These are phyloP conservation scores for Reutealis trisperma DNA, from an alignment of 345 rosid species.

Conservation along the genomic window DNA sequence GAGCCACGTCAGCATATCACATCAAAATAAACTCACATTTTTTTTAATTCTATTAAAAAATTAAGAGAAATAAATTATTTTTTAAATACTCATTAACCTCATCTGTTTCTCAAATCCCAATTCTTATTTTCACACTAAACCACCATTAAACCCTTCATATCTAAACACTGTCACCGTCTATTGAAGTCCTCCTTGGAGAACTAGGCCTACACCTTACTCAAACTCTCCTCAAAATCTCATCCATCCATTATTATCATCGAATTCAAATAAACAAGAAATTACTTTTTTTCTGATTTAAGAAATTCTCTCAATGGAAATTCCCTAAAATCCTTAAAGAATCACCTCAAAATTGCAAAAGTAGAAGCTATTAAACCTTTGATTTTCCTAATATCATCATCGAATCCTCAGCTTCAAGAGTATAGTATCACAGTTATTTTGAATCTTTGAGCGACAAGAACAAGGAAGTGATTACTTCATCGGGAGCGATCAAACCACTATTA, in stretches of 20 bases:
- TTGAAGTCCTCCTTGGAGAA: too few relatives aligned
- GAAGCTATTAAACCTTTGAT: slow-evolving; percentile 85
- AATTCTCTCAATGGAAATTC: slow-evolving; percentile 44
- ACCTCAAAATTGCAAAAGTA: slow-evolving; percentile 71
- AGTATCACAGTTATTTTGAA: slow-evolving; percentile 88
- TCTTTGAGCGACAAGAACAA: slow-evolving; percentile 96
- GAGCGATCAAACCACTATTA: slow-evolving; percentile 80
- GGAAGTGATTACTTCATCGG: slow-evolving; percentile 62
- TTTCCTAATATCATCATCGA: slow-evolving; percentile 61
- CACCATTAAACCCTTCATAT: too few relatives aligned
- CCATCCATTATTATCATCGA: slow-evolving; percentile 19
- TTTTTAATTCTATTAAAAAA: too few relatives aligned
- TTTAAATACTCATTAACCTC: too few relatives aligned
- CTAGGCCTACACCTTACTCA: slow-evolving; percentile 38
- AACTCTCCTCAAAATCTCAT: slow-evolving; percentile 18
- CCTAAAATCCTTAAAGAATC: slow-evolving; percentile 46
- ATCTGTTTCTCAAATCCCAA: too few relatives aligned
- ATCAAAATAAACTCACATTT: too few relatives aligned
- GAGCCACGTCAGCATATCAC: too few relatives aligned
- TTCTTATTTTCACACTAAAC: too few relatives aligned
- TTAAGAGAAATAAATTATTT: too few relatives aligned
- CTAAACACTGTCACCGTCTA: too few relatives aligned
- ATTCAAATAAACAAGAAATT: slow-evolving; percentile 22
- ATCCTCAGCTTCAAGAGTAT: slow-evolving; percentile 80
- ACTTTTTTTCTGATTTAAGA: slow-evolving; percentile 68